Percentiles rank a stretch among this genome's conserved stretches.
These are phyloP conservation scores for Coniosporium apollinis DNA, from an alignment of 495 filamentous ascomycete genomes.

Conservation along the genomic window DNA sequence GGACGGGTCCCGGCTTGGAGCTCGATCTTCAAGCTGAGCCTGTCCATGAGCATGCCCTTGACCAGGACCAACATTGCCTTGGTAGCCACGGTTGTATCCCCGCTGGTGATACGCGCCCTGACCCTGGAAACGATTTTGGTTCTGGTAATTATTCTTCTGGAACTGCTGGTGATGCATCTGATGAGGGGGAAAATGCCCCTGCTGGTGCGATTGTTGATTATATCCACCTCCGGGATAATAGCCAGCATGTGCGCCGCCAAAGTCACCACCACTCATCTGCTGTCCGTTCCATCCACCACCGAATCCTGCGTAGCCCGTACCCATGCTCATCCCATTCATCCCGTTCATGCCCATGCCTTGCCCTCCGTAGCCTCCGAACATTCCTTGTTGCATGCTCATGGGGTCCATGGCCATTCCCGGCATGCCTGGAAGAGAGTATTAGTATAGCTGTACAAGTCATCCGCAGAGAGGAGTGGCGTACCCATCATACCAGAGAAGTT, in stretches of 20 bases:
- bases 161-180: constrained; percentile 36
- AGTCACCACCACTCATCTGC: constrained; percentile 74
- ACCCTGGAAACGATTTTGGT: constrained; percentile 20
- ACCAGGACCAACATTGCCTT: constrained; percentile 43
- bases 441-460: constrained; percentile 1
- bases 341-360: constrained; percentile 68
- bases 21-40: constrained; percentile 2
- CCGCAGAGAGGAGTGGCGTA: constrained; percentile 29
- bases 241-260: constrained; percentile 67
- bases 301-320: constrained; percentile 22
- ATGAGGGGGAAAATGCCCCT: constrained; percentile 32
- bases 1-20: not conserved
- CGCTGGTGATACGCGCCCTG: constrained; percentile 27
- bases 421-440: constrained; percentile 36
- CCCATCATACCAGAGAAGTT: constrained; percentile 71
- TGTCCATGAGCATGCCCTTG: constrained; percentile 2
- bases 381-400: constrained; percentile 70
- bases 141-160: constrained; percentile 38
- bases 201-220: constrained; percentile 45
- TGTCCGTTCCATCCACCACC: constrained; percentile 38
- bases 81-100: constrained; percentile 15
- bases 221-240: constrained; percentile 41
- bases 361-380: constrained; percentile 70
- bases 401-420: constrained; percentile 74
- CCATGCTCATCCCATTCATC: constrained; percentile 37